Percentiles rank a stretch among this genome's conserved stretches.
phyloP scores from a whole-genome alignment of 305 asterid species.

The Rubia occidens region DNA sequence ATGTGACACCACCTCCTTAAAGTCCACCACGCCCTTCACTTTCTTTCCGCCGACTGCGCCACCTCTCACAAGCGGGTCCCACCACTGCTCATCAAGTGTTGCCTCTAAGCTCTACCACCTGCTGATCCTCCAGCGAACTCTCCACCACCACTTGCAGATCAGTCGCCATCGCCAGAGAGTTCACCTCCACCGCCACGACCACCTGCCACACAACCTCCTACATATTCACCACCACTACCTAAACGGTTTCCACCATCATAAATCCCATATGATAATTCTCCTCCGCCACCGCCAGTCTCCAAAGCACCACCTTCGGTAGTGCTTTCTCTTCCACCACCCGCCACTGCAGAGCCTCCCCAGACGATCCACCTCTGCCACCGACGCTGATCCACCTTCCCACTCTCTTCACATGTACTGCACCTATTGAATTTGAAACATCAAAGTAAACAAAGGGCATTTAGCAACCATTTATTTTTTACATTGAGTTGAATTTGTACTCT shows the following conservation, averaged over 20 bases:
- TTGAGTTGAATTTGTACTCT: too few relatives aligned
- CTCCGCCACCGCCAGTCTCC: constrained; percentile 33
- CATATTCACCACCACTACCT: constrained; percentile 29
- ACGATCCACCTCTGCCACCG: too few relatives aligned
- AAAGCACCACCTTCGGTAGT: constrained; percentile 22
- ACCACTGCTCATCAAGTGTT: constrained; percentile 15
- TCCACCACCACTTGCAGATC: too few relatives aligned
- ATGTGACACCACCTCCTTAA: constrained; percentile 13
- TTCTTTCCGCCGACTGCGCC: constrained; percentile 25
- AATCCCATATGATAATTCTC: constrained; percentile 21
- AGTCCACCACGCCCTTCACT: constrained; percentile 18
- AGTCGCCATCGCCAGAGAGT: constrained; percentile 9
- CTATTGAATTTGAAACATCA: too few relatives aligned
- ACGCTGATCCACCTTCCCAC: too few relatives aligned
- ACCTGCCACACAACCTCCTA: constrained; percentile 21
- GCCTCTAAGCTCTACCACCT: constrained; percentile 22
- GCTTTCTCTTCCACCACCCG: constrained; percentile 35
- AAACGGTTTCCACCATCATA: constrained; percentile 18
- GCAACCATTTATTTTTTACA: too few relatives aligned
- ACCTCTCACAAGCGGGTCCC: constrained; percentile 21
- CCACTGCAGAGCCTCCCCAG: constrained; percentile 30
- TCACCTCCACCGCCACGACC: constrained; percentile 39
- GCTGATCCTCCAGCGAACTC: too few relatives aligned
- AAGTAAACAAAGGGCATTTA: too few relatives aligned
- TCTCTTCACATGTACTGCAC: too few relatives aligned